Evolutionary conservation across 2,329 filamentous ascomycete genomes (phyloP), one percentile per base, ranked within the genome.

Genomic region (Chaetothyriales sp.): DNA sequence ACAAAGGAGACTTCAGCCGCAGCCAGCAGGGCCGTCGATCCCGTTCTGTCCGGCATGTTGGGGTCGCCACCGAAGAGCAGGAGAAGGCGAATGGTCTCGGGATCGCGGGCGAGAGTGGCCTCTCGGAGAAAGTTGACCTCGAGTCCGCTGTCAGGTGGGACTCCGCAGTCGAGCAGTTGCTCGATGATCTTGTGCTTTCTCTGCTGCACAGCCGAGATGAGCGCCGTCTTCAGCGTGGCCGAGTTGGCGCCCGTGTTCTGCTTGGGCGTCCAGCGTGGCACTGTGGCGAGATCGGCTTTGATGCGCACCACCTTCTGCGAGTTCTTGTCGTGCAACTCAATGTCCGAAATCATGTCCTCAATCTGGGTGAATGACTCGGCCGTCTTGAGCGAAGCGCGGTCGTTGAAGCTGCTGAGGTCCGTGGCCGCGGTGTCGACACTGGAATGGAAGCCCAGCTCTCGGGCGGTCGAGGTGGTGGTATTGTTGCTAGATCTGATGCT

Each of bases 91-190:
- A 80, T 64, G 42, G 66, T 72, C 62, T 80, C 77, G 0, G 68
- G 57, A 50, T 81, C 77, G 18, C 70, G 69, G 43, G 68, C 66
- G 26, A 70, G 54, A 10, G 79, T 66, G 1, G 78, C 75, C 52
- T 79, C 74, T 52, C 72, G 73, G 5, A 81, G 68, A 2, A 73
- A 25, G 36, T 56, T 57, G 12, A 70, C 61, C 0, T 77, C 71
- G 0, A 67, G 55, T 0, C 69, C 69, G 1, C 69, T 69, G 51
- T 77, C 71, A 5, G 77, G 68, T 18, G 75, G 68, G 9, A 77
- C 75, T 44, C 78, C 78, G 5, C 74, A 72, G 56, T 80, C 75
- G 2, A 81, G 68, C 5, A 81, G 67, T 59, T 79, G 74, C 63
- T 77, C 73, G 1, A 79, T 63, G 36, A 76, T 63, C 57, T 74